These are phyloP conservation scores for Hygrophoropsis aurantiaca DNA, from an alignment of 768 basidiomycete genomes.

Conservation along the genomic window DNA sequence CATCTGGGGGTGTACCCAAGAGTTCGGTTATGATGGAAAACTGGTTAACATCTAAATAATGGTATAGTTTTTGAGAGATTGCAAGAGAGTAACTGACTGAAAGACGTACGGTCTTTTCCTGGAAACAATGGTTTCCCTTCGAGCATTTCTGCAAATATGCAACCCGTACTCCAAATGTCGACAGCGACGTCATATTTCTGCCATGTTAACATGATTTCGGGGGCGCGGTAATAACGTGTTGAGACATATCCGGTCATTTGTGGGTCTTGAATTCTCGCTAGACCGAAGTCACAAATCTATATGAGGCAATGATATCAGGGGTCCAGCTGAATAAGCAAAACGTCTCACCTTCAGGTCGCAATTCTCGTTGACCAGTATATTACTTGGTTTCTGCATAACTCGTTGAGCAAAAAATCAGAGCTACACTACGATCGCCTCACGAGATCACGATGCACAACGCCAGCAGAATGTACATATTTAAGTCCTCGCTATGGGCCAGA, in stretches of 20 bases:
- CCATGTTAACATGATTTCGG: constrained; percentile 99
- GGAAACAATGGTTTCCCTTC: constrained; percentile 99
- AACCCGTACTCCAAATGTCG: constrained; percentile 99
- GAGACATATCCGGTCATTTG: constrained; percentile 99
- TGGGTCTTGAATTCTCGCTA: constrained; percentile 97
- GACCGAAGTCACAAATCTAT: constrained; percentile 97
- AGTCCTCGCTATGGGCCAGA: constrained; percentile 72
- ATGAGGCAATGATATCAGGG: constrained; percentile 10
- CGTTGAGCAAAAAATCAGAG: neutral
- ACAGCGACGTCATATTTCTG: constrained; percentile 99
- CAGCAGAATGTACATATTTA: constrained; percentile 99
- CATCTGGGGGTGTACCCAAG: constrained; percentile 97
- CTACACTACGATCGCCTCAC: constrained; percentile 39
- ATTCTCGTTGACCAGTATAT: constrained; percentile 99
- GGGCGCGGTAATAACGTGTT: constrained; percentile 97
- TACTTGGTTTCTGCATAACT: constrained; percentile 84
- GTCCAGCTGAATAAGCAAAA: neutral
- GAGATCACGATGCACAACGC: constrained; percentile 96
- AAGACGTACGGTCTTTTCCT: constrained; percentile 93
- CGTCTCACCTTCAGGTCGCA: constrained; percentile 88
- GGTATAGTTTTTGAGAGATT: constrained; percentile 8
- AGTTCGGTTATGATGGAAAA: constrained; percentile 99
- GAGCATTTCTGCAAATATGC: constrained; percentile 99
- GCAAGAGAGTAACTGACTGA: constrained; percentile 6
- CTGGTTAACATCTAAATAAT: constrained; percentile 89